Evolutionary conservation across 1,284 basidiomycete genomes (phyloP).

Genomic region (Takashimella koratensis): DNA sequence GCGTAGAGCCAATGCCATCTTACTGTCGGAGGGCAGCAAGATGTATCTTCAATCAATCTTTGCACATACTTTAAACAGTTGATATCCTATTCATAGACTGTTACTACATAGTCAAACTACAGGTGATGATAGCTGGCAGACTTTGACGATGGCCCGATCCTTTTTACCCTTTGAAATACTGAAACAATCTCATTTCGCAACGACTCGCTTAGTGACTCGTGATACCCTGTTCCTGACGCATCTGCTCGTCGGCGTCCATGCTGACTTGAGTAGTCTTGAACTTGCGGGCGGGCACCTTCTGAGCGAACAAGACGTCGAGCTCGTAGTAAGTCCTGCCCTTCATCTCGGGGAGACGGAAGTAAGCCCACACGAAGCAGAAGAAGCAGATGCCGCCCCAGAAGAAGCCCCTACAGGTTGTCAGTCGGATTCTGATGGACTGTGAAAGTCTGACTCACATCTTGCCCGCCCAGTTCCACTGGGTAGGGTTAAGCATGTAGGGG

Average conservation of each 20-base stretch:
- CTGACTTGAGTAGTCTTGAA: slow-evolving; percentile 37
- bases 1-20: too few relatives aligned
- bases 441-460: slow-evolving; percentile 19
- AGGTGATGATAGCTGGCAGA: too few relatives aligned
- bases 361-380: slow-evolving; percentile 19
- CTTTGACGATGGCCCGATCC: too few relatives aligned
- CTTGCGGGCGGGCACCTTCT: slow-evolving; percentile 37
- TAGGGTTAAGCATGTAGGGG: slow-evolving; percentile 20
- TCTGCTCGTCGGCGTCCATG: slow-evolving; percentile 17
- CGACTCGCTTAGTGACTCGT: too few relatives aligned
- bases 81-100: too few relatives aligned
- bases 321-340: slow-evolving; percentile 45
- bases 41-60: too few relatives aligned
- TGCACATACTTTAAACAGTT: too few relatives aligned
- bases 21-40: too few relatives aligned
- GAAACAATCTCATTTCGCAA: too few relatives aligned
- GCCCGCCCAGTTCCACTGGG: slow-evolving; percentile 26
- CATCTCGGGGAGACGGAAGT: slow-evolving; percentile 47
- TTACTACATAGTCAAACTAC: too few relatives aligned
- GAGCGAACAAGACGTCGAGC: slow-evolving; percentile 43
- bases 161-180: too few relatives aligned
- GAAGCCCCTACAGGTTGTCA: slow-evolving; percentile 4
- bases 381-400: slow-evolving; percentile 29
- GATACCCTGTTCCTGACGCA: not conserved
- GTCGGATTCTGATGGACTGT: not conserved